Percentiles rank a stretch among this genome's conserved stretches.
Conservation (phyloP, 2,329 filamentous ascomycete species). For the Colletotrichum noveboracense region DNA sequence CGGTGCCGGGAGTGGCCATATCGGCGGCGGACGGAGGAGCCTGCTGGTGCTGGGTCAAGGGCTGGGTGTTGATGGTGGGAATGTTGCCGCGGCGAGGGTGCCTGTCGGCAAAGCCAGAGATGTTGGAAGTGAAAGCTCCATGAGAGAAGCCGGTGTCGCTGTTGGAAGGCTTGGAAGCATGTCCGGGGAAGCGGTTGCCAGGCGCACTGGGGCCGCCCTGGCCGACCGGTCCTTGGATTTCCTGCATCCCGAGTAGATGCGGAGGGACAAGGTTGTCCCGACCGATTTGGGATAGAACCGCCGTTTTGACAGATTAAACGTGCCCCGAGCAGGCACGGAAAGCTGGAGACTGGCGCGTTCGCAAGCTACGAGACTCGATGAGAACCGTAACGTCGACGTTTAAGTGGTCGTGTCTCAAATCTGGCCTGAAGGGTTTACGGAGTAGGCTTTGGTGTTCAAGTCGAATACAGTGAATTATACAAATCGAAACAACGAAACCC, state of each 20-base stretch:
- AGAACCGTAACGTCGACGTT: background rate
- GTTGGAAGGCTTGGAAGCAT: constrained; percentile 81
- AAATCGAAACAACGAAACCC: constrained; percentile 1
- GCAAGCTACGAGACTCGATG: constrained; percentile 9
- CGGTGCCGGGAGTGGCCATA: constrained; percentile 85
- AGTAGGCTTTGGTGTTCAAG: background rate
- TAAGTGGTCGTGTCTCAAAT: constrained; percentile 8
- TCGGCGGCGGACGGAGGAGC: constrained; percentile 66
- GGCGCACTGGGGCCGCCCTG: constrained; percentile 62
- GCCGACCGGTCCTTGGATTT: constrained; percentile 70
- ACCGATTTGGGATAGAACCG: constrained; percentile 76
- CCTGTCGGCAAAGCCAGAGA: constrained; percentile 84
- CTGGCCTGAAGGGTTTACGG: background rate
- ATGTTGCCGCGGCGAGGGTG: constrained; percentile 86
- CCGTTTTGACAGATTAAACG: constrained; percentile 76
- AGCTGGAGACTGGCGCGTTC: constrained; percentile 27
- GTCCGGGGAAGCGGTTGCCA: constrained; percentile 68
- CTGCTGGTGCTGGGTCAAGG: constrained; percentile 31
- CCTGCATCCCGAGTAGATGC: constrained; percentile 92
- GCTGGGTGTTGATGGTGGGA: constrained; percentile 84
- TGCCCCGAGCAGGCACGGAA: constrained; percentile 57
- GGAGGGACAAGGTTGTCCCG: constrained; percentile 88
- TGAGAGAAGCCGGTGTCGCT: constrained; percentile 92
- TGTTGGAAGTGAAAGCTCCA: constrained; percentile 87
- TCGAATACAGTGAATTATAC: background rate